These are phyloP conservation scores for Purpureocillium lavendulum DNA, from an alignment of 2,329 filamentous ascomycete species.

Conservation along the genomic window DNA sequence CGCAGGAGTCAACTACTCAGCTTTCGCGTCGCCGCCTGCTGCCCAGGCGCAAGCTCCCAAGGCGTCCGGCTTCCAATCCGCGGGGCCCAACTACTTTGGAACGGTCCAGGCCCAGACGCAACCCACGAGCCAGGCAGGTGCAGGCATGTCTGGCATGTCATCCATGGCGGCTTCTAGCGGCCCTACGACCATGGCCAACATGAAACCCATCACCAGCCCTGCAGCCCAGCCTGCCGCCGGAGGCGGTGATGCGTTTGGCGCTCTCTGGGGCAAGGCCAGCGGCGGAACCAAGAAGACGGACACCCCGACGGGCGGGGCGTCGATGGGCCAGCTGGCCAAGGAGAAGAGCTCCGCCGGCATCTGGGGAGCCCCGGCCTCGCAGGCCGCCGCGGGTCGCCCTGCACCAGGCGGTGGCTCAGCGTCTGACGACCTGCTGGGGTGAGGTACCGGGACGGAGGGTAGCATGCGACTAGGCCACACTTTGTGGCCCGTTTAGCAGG, in stretches of 20 bases:
- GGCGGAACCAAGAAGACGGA: conserved; percentile 66
- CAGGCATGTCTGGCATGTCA: conserved; percentile 19
- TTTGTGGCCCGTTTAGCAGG: too few relatives aligned
- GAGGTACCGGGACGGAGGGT: conserved; percentile 7
- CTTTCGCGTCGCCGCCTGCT: conserved; percentile 36
- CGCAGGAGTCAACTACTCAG: conserved; percentile 53
- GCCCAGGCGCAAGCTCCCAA: conserved; percentile 39
- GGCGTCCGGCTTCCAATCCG: conserved; percentile 61
- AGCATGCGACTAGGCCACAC: neutral
- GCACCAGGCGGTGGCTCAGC: conserved; percentile 26
- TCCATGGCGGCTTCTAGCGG: conserved; percentile 23
- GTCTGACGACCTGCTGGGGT: conserved; percentile 41
- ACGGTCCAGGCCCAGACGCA: conserved; percentile 51
- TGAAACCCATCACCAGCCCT: conserved; percentile 38
- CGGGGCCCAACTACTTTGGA: conserved; percentile 91
- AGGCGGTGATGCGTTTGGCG: conserved; percentile 81
- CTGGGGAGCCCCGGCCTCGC: conserved; percentile 65
- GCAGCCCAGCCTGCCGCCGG: conserved; percentile 43
- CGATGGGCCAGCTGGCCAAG: conserved; percentile 92
- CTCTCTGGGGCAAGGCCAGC: conserved; percentile 71
- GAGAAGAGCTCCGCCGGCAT: conserved; percentile 93
- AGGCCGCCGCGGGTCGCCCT: conserved; percentile 18
- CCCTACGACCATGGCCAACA: conserved; percentile 31
- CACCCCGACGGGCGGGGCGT: conserved; percentile 56
- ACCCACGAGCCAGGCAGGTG: conserved; percentile 18